Percentiles rank a stretch among this genome's conserved stretches.
phyloP scores from a whole-genome alignment of 371 early-diverging fungal species.

The Saksenaea oblongispora region DNA sequence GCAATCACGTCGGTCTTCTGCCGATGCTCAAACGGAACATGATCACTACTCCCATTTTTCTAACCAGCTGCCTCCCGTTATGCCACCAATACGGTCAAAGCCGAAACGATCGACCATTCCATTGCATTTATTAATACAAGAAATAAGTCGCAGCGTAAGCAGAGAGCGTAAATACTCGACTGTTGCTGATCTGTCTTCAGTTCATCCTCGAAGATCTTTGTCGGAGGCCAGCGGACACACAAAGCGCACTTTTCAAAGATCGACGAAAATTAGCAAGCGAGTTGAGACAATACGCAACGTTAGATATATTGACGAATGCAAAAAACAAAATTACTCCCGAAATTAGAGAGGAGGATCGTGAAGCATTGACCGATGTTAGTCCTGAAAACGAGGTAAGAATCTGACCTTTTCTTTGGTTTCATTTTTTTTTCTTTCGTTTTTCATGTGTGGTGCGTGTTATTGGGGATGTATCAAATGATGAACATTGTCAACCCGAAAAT shows the following conservation, averaged over 20 bases:
- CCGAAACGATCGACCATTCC: conserved; percentile 15
- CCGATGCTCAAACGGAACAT: background rate
- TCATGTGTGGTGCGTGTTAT: background rate
- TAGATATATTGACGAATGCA: conserved; percentile 5
- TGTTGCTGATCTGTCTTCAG: background rate
- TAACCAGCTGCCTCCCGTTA: conserved; percentile 4
- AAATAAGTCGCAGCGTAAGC: conserved; percentile 9
- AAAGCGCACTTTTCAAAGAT: conserved; percentile 10
- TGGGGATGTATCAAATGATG: background rate
- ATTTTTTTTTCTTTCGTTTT: background rate
- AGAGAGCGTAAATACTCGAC: background rate
- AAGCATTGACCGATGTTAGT: conserved; percentile 18
- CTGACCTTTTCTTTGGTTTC: background rate
- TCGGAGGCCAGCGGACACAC: conserved; percentile 4
- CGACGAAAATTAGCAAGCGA: conserved; percentile 9
- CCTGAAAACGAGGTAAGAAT: conserved; percentile 21
- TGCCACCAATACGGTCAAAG: conserved; percentile 1
- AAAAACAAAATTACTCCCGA: conserved; percentile 8
- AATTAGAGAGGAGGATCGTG: conserved; percentile 7
- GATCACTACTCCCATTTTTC: conserved; percentile 9
- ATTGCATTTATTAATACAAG: conserved; percentile 10
- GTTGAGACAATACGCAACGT: conserved; percentile 5
- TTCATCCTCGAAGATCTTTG: conserved; percentile 10
- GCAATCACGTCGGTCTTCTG: background rate
- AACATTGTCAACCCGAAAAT: background rate